Evolutionary conservation across 495 filamentous ascomycete species (phyloP), one percentile per base, ranked within the genome.

Genomic region (Xylaria telfairii): DNA sequence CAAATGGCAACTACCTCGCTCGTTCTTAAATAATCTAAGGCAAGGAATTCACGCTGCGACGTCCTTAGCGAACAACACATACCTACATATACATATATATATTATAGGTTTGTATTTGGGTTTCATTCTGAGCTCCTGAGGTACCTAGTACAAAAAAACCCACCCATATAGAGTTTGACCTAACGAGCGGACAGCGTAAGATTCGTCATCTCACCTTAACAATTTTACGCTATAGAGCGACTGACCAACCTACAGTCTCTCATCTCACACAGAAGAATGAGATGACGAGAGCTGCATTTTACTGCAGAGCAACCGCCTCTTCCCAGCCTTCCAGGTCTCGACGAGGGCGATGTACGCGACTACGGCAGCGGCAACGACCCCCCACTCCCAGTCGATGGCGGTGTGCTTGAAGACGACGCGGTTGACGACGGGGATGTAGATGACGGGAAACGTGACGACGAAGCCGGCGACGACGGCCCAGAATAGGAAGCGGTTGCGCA

Each of bases 321-420:
- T 89, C 10, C 78, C 79, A 28, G 79, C 86, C 76, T 88, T 88
- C 85, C 87, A 89, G 12, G 76, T 67, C 76, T 89, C 87, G 53
- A 88, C 78, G 9, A 86, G 77, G 0, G 74, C 62, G 28, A 89
- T 77, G 72, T 87, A 89, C 10, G 81, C 71, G 5, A 81, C 69
- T 0, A 83, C 81, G 28, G 77, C 81, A 37, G 82, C 80, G n/a
- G 83, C 79, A 0, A 88, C 87, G 47, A 89, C 79, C n/a, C 78
- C 84, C 87, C 87, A 88, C 67, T 89, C 87, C 82, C 87, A 87
- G n/a, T 77, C 83, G 67, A 90, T 87, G 19, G 81, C 82, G 66
- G 79, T 79, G 74, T 90, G 87, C 71, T 87, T 87, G 80, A 90
- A 89, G 7, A 90, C 87, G 9, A 73, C 73, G 19, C 71, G 78